These are phyloP conservation scores for Adansonia digitata DNA, from an alignment of 345 rosid species.

Conservation along the genomic window DNA sequence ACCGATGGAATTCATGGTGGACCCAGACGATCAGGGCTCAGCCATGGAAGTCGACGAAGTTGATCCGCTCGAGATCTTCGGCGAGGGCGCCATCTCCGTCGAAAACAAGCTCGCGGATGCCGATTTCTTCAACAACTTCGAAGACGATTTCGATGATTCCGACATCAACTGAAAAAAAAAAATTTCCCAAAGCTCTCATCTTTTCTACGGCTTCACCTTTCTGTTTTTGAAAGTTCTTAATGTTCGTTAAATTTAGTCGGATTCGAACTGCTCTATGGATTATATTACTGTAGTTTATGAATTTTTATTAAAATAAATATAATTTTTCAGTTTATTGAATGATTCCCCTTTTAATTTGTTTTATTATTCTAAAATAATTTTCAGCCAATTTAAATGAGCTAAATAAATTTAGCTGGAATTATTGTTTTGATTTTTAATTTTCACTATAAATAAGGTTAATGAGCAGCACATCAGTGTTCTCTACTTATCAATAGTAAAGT, in stretches of 20 bases:
- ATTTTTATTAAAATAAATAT: no score
- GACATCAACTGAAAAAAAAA: conserved; percentile 62
- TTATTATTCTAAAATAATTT: no score
- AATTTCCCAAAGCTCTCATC: neutral
- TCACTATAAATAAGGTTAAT: no score
- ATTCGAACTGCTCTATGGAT: neutral
- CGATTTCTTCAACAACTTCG: conserved; percentile 82
- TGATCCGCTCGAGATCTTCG: conserved; percentile 62
- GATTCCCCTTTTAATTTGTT: no score
- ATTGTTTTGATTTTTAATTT: no score
- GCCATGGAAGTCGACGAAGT: conserved; percentile 91
- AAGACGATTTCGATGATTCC: conserved; percentile 81
- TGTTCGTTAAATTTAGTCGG: neutral
- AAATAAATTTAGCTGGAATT: no score
- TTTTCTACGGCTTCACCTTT: no score
- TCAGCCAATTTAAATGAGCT: no score
- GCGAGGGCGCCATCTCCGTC: conserved; percentile 51
- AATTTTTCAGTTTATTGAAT: no score
- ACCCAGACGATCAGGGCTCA: conserved; percentile 61
- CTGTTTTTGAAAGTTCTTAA: no score
- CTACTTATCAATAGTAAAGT: no score
- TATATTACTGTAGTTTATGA: neutral
- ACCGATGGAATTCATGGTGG: conserved; percentile 60
- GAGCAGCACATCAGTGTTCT: no score
- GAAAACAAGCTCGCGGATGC: conserved; percentile 75